Percentiles rank a stretch among this genome's conserved stretches.
Evolutionary conservation across 2,329 filamentous ascomycete genomes (phyloP).

Genomic region (Cladophialophora bantiana): DNA sequence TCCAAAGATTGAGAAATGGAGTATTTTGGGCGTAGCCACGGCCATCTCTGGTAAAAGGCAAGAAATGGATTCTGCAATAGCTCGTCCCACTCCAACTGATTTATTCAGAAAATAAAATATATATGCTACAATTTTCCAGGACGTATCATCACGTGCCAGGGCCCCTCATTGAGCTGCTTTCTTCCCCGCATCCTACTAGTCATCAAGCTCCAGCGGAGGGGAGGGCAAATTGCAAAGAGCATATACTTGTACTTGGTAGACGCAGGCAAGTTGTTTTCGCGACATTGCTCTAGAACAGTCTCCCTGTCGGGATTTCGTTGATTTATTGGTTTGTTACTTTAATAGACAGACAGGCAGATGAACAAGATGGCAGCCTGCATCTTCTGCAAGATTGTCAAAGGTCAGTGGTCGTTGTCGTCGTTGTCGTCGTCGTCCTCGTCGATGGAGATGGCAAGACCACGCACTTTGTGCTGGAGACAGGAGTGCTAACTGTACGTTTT

Average conservation of each 20-base stretch:
- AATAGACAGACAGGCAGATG: conserved; percentile 14
- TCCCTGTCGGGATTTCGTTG: background rate
- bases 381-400: conserved; percentile 99
- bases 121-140: conserved; percentile 38
- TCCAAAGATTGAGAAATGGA: conserved; percentile 68
- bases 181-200: background rate
- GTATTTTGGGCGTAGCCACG: conserved; percentile 68
- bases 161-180: background rate
- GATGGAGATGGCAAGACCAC: background rate
- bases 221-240: background rate
- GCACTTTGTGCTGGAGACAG: background rate
- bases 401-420: conserved; percentile 51
- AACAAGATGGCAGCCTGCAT: conserved; percentile 71
- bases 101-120: background rate
- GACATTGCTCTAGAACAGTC: conserved; percentile 1
- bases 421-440: background rate
- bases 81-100: conserved; percentile 68
- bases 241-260: no score
- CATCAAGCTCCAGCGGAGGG: background rate
- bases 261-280: background rate
- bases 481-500: background rate
- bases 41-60: conserved; percentile 83
- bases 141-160: conserved; percentile 18
- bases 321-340: background rate
- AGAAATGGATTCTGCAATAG: conserved; percentile 76